A percentile compares a stretch with the other conserved stretches of the same genome.
phyloP scores from a whole-genome alignment of 805 yeast genomes.

The Tanozyma kutaoensis region DNA sequence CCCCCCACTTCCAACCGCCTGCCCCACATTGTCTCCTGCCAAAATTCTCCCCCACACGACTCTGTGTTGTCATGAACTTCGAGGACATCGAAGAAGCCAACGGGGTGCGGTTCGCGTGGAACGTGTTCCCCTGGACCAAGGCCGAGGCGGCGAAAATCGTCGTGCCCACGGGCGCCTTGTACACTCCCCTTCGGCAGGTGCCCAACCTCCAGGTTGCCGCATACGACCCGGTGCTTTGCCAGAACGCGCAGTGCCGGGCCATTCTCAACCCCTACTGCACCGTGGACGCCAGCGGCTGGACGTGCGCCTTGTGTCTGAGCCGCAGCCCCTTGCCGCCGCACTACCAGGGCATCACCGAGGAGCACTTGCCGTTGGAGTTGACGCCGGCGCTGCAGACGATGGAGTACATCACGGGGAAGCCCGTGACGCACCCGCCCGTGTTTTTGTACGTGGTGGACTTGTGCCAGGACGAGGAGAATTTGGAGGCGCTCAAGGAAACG shows the following conservation, averaged over 20 bases:
- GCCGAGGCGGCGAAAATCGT: slow-evolving; percentile 84
- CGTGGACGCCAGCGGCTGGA: slow-evolving; percentile 74
- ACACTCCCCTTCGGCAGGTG: slow-evolving; percentile 72
- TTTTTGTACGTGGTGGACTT: slow-evolving; percentile 78
- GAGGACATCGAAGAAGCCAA: slow-evolving; percentile 31
- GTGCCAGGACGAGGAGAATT: slow-evolving; percentile 81
- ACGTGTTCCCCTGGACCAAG: slow-evolving; percentile 77
- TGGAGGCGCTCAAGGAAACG: slow-evolving; percentile 72
- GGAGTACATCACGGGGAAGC: slow-evolving; percentile 74
- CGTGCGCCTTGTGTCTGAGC: slow-evolving; percentile 69
- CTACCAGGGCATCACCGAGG: slow-evolving; percentile 63
- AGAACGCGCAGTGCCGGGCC: slow-evolving; percentile 65
- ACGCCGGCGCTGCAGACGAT: slow-evolving; percentile 57
- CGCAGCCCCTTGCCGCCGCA: slow-evolving; percentile 77
- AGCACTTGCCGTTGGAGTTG: slow-evolving; percentile 72
- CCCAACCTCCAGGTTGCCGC: slow-evolving; percentile 47
- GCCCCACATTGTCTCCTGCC: too few species aligned
- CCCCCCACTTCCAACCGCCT: too few species aligned
- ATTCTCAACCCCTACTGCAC: slow-evolving; percentile 80
- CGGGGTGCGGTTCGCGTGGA: slow-evolving; percentile 36
- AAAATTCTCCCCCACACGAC: too few species aligned
- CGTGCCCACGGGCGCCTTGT: slow-evolving; percentile 87
- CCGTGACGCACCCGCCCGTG: slow-evolving; percentile 74
- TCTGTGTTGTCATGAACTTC: slow-evolving; percentile 16
- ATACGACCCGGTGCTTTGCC: slow-evolving; percentile 79